A percentile compares a stretch with the other conserved stretches of the same genome.
Evolutionary conservation across 306 rosid species (phyloP).

Genomic region (Prunus fruticosa): DNA sequence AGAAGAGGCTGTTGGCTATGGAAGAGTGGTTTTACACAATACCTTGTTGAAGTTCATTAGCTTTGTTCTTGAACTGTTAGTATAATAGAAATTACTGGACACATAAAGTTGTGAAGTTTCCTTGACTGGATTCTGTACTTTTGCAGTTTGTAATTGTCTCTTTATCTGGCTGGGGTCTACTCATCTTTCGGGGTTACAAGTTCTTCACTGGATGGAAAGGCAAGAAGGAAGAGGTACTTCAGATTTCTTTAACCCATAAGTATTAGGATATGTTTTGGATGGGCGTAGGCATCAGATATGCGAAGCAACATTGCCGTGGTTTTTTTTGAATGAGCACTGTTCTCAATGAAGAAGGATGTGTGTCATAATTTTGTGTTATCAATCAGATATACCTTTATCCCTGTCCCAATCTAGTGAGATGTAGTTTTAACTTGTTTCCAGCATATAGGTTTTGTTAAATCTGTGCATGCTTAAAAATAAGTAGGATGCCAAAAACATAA

Average conservation of each 20-base stretch:
- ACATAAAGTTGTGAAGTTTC: slow-evolving; percentile 7
- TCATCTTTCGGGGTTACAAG: slow-evolving; percentile 60
- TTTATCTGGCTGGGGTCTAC: slow-evolving; percentile 79
- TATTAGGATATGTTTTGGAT: neutral
- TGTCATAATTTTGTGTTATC: neutral
- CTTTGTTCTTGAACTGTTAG: neutral
- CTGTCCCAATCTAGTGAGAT: neutral
- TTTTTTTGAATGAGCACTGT: neutral
- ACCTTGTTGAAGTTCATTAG: neutral
- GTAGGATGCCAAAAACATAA: neutral
- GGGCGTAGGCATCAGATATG: neutral
- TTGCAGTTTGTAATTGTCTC: slow-evolving; percentile 84
- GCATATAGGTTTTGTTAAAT: neutral
- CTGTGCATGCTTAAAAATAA: neutral
- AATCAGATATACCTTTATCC: neutral
- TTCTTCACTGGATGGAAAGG: slow-evolving; percentile 62
- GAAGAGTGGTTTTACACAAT: neutral
- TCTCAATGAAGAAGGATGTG: neutral
- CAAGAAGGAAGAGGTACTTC: slow-evolving; percentile 86
- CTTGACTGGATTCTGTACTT: slow-evolving; percentile 22
- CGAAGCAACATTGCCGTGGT: too few species aligned
- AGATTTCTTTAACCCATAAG: neutral
- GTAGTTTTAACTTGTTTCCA: neutral
- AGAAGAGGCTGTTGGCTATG: neutral
- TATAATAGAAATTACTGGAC: neutral